Base-by-base conservation (phyloP, 306 rosid genomes). In the Ormosia semicastrata region DNA sequence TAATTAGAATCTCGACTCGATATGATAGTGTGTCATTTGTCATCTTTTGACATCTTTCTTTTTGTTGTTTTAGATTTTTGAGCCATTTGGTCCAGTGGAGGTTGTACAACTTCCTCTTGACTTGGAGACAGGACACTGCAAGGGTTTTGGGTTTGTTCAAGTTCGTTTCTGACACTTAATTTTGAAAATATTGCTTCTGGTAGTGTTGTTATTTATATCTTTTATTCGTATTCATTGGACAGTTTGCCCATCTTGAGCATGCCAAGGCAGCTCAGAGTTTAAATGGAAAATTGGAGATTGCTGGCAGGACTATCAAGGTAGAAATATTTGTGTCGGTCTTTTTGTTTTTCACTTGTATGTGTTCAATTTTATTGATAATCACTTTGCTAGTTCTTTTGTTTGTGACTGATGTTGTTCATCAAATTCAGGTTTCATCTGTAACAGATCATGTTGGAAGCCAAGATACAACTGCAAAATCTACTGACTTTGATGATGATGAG, bases 81-180 rank as follows among this genome's bases (percentile, higher is more conserved):
- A 96, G 82, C 92, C 99, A 66, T 96, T 96, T 92, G 99, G 99
- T 77, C 96, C 93, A 0, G 98, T 93, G 82, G 99, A 96, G 86
- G 90, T 93, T 72, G 98, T 96, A 54, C 98, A 93, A 83, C 86
- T 96, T 72, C 99, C 99, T 67, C 93, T 92, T 80, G 98, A 96
- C 86, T 85, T 91, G 63, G 99, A 96, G 89, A 88, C 98, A 24
- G 98, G 98, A 72, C 99, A 96, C 77, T 96, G 99, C 98, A 93
- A 96, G 90, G 98, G 99, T 60, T 96, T 96, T 83, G 99, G 99
- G 64, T 96, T 96, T 92, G 89, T 96, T 87, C 99, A 93, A 73
- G 98, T 96, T 79, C 62, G 98, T 89, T 74, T 59, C 82, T 41
- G 24, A 36, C 54, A n/a, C 83, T 83, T 60, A 40, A 43, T 40